Percentiles rank a stretch among this genome's conserved stretches.
Conservation (phyloP, 2,329 filamentous ascomycete species). For the Colletotrichum lentis region DNA sequence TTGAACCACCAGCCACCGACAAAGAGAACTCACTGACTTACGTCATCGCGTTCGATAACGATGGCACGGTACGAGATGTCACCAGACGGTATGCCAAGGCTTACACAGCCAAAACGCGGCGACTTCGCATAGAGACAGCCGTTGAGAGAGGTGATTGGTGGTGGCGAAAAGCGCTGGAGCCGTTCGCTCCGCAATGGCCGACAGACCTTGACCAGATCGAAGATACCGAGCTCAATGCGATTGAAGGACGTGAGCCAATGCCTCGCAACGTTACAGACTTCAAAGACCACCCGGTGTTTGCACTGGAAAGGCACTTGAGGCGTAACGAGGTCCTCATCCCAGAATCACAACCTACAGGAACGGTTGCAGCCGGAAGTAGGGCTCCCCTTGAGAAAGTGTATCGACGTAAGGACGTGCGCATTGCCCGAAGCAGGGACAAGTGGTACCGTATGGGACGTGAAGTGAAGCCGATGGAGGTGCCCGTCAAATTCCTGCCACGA, state of each 20-base stretch:
- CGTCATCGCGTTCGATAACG: conserved; percentile 83
- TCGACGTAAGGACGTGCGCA: conserved; percentile 79
- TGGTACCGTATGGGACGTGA: conserved; percentile 91
- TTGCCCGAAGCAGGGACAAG: conserved; percentile 80
- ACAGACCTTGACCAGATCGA: conserved; percentile 85
- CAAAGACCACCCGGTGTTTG: conserved; percentile 84
- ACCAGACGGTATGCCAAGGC: conserved; percentile 87
- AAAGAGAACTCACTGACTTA: conserved; percentile 81
- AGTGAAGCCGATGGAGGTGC: conserved; percentile 79
- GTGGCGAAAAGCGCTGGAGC: conserved; percentile 62
- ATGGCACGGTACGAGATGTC: conserved; percentile 82
- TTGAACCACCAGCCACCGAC: conserved; percentile 86
- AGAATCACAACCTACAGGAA: conserved; percentile 75
- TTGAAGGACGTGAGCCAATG: conserved; percentile 81
- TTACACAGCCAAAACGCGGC: conserved; percentile 89
- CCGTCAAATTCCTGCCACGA: conserved; percentile 76
- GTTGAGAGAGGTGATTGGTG: conserved; percentile 59
- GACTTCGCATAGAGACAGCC: conserved; percentile 75
- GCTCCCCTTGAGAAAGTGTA: conserved; percentile 79
- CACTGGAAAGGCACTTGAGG: conserved; percentile 83
- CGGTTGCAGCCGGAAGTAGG: conserved; percentile 73
- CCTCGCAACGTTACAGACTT: conserved; percentile 87
- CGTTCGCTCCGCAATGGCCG: conserved; percentile 53
- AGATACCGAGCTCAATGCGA: conserved; percentile 74
- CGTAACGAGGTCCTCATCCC: conserved; percentile 84